Base-by-base conservation (phyloP, 2,329 filamentous ascomycete genomes). In the Talaromyces sp. region DNA sequence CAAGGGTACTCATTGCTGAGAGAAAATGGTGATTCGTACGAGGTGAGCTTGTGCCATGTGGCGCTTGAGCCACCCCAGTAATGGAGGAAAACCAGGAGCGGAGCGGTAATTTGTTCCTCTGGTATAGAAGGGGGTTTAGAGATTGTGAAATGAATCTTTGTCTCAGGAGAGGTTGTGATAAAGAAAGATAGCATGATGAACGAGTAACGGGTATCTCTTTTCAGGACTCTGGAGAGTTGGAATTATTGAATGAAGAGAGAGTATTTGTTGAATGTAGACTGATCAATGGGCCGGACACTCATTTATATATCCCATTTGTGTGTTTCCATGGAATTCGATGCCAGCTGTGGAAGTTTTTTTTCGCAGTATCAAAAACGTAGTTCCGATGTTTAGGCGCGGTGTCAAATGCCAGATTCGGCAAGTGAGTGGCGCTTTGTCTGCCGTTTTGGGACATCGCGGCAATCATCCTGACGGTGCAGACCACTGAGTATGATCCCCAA, bases 51-150 rank as follows among this genome's bases (percentile, higher is more conserved):
- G 62, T 60, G 51, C 68, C 70, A 77, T 7, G 72, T 76, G 0
- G 61, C 61, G 9, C 70, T 70, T 8, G 71, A 76, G 32, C 74
- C 74, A 17, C 73, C 74, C 72, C 71, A 77, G 67, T 74, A 76
- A 59, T 78, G 74, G 9, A 76, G 65, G 54, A 77, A 77, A 55
- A 75, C 58, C 0, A 72, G 57, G 5, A 70, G 61, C 9, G 68
- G 59, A 9, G 29, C 38, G 7, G 54, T 53, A 10, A 52, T 2
- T 11, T 50, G 64, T 29, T 65, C 65, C 1, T 55, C n/a, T 2
- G 17, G 19, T 8, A 5, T 21, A 4, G 58, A 55, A 0, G 51
- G 0, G 10, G 62, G 60, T 9, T 46, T 59, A 9, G 59, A 62
- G 21, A 66, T 62, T 24, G 50, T 58, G 14, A 61, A 19, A 29